A percentile compares a stretch with the other conserved stretches of the same genome.
Evolutionary conservation across 169 alveolate species (phyloP).

Genomic region (Amoebophrya sp.): DNA sequence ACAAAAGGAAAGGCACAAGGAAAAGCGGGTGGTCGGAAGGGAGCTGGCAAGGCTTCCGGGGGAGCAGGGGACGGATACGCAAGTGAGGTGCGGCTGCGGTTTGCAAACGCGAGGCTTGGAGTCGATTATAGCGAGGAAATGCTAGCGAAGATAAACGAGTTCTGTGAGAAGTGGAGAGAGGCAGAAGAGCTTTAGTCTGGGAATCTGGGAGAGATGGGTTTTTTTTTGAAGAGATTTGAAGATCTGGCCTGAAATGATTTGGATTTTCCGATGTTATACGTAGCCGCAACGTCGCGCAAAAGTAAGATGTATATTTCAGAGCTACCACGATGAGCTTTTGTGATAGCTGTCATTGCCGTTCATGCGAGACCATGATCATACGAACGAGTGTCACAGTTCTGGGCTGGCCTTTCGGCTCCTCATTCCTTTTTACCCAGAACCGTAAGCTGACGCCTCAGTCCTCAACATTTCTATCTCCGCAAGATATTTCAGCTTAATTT

Average conservation of each 20-base stretch:
- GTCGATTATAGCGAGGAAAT: not conserved
- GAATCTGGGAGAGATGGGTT: not conserved
- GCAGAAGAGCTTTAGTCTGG: not conserved
- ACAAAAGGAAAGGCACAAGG: not conserved
- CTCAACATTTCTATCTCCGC: too few relatives aligned
- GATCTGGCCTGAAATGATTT: not conserved
- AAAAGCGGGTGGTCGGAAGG: not conserved
- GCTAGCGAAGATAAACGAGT: not conserved
- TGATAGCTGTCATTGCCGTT: not conserved
- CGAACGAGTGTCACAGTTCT: not conserved
- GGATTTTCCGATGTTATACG: not conserved
- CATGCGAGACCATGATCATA: not conserved
- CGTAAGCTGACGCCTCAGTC: not conserved
- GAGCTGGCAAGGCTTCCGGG: not conserved
- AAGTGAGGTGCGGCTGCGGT: constrained; percentile 8
- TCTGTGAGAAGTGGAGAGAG: not conserved
- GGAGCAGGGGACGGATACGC: not conserved
- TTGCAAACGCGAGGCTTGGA: not conserved
- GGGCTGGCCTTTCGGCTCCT: not conserved
- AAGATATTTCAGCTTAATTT: too few relatives aligned
- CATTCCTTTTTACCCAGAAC: not conserved
- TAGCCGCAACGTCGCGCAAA: not conserved
- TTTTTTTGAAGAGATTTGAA: too few relatives aligned
- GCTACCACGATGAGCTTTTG: not conserved
- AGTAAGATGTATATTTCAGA: not conserved